Percentiles rank a stretch among this genome's conserved stretches.
Evolutionary conservation across 2,329 filamentous ascomycete genomes (phyloP).

Genomic region (Paecilomyces formosus): DNA sequence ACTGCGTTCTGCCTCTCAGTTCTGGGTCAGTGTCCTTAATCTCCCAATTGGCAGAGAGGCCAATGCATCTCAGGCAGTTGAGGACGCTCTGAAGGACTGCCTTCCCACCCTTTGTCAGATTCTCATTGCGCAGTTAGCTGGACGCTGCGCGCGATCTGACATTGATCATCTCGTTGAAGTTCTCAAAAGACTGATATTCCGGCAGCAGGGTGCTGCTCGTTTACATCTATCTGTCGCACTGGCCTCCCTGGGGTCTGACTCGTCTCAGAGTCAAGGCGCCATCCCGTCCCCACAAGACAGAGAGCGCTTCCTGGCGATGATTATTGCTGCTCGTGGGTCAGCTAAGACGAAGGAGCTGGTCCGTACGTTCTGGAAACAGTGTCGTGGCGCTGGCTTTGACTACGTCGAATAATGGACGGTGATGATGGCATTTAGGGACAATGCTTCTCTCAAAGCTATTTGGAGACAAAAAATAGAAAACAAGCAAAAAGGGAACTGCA

Average conservation of each 20-base stretch:
- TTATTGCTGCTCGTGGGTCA: conserved; percentile 31
- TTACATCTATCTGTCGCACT: conserved; percentile 29
- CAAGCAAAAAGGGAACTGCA: neutral
- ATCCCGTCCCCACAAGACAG: conserved; percentile 26
- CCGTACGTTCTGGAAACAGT: conserved; percentile 37
- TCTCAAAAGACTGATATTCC: conserved; percentile 34
- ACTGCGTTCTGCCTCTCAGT: conserved; percentile 38
- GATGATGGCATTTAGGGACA: neutral
- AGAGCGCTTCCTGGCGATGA: conserved; percentile 33
- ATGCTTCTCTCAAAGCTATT: neutral
- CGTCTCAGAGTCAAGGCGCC: conserved; percentile 10
- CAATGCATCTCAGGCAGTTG: conserved; percentile 15
- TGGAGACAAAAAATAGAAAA: no score
- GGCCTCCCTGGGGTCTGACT: conserved; percentile 17
- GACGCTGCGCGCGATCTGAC: conserved; percentile 39
- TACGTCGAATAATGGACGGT: conserved; percentile 21
- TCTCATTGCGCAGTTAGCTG: conserved; percentile 33
- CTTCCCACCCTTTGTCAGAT: conserved; percentile 31
- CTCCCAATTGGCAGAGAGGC: conserved; percentile 17
- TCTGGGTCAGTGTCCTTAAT: conserved; percentile 34
- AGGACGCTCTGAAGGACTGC: conserved; percentile 26
- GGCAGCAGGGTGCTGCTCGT: conserved; percentile 32
- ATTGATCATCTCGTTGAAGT: conserved; percentile 34
- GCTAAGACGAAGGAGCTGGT: conserved; percentile 32
- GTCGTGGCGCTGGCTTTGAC: conserved; percentile 34